Evolutionary conservation across 768 basidiomycete species (phyloP).

Genomic region (Trametopsis cervina): DNA sequence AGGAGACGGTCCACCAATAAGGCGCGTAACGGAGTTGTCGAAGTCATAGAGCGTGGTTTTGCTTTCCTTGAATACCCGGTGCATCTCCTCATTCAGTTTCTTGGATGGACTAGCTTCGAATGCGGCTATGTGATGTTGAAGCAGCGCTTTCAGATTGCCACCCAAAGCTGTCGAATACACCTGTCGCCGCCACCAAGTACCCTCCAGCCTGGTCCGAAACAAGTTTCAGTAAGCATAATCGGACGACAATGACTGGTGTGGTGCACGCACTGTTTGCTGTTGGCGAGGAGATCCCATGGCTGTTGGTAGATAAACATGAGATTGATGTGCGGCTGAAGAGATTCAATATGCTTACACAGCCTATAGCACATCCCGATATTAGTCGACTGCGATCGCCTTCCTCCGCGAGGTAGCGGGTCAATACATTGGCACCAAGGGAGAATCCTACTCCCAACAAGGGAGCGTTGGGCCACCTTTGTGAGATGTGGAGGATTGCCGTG

Average conservation of each 20-base stretch:
- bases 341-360: conserved; percentile 50
- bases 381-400: conserved; percentile 62
- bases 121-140: conserved; percentile 42
- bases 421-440: conserved; percentile 88
- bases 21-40: conserved; percentile 57
- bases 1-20: conserved; percentile 55
- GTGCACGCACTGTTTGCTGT: conserved; percentile 20
- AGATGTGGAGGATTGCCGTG: conserved; percentile 70
- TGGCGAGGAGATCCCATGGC: conserved; percentile 44
- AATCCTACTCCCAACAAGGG: conserved; percentile 86
- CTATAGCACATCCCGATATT: conserved; percentile 59
- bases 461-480: conserved; percentile 65
- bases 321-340: conserved; percentile 7
- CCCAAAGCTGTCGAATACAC: conserved; percentile 80
- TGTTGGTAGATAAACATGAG: conserved; percentile 15
- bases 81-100: conserved; percentile 37
- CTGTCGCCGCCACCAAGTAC: conserved; percentile 47
- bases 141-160: conserved; percentile 54
- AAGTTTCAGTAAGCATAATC: too few relatives aligned
- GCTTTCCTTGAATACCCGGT: conserved; percentile 29
- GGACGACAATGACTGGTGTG: neutral
- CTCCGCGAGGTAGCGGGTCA: conserved; percentile 86
- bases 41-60: conserved; percentile 50
- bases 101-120: conserved; percentile 46
- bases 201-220: conserved; percentile 38